Base-by-base conservation (phyloP, 192 early-diverging fungal species). In the Backusella australiensis region DNA sequence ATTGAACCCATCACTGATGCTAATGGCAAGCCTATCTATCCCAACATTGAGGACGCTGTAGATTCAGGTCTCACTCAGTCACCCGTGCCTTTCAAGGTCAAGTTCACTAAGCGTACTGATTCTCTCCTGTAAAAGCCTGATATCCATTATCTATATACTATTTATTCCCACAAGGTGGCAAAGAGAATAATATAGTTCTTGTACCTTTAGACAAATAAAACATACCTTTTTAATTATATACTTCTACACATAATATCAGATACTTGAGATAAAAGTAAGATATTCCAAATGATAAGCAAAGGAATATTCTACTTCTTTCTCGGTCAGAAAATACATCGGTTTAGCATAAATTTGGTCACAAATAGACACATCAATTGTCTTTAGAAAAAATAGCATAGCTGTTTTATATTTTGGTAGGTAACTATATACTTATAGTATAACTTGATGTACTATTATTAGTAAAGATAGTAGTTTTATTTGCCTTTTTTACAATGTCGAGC, bases 101-200 rank as follows among this genome's bases (percentile, higher is more conserved):
- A 53, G 17, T 72, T 72, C 35, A 46, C 49, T 72, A 34, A 49
- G 9, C 44, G 71, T 12, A 72, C 42, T 39, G 35, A 41, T 42
- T 23, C 38, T 38, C 68, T 69, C 23, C 56, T 63, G 3, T 63
- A 63, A 63, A 29, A 14, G 26, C 9, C 29, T 63, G 56, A 23
- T 29, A 63, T 63, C 56, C 11, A 63, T 29, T 5, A 29, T 63
- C 8, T 63, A 23, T 63, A 26, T 56, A 63, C 29, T 63, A 59
- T 26, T 26, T 59, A 59, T 59, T 6, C 12, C n/a, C 1, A 59
- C n/a, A 26, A 59, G 11, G 9, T 23, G 23, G n/a, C 6, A 49
- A 19, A 49, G 19, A 49, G 19, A 49, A n/a, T n/a, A 49, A 49
- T 49, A n/a, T 49, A 49, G 6, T 17, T 5, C 42, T 44, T 44